These are phyloP conservation scores for Trichoderma sp. DNA, from an alignment of 2,329 filamentous ascomycete species.

Conservation along the genomic window DNA sequence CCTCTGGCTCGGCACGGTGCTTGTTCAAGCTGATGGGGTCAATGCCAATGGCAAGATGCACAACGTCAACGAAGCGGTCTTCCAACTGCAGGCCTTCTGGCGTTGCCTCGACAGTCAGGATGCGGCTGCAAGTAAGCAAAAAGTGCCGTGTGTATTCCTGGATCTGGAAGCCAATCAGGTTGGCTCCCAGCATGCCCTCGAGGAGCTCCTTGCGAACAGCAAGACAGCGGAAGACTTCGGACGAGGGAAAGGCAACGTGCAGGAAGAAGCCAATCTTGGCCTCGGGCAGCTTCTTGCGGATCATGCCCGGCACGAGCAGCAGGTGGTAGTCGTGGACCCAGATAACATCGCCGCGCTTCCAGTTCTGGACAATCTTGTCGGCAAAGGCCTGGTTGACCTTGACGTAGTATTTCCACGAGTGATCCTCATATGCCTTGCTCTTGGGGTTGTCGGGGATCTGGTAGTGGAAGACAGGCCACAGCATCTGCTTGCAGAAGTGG, in stretches of 20 bases:
- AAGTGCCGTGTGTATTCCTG: conserved; percentile 93
- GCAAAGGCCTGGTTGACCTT: conserved; percentile 92
- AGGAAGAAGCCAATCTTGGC: conserved; percentile 96
- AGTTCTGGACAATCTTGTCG: conserved; percentile 84
- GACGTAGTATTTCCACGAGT: conserved; percentile 94
- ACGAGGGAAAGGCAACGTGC: conserved; percentile 93
- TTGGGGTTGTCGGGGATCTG: conserved; percentile 97
- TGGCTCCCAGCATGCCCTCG: conserved; percentile 89
- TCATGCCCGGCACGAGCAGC: conserved; percentile 82
- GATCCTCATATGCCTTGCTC: conserved; percentile 96
- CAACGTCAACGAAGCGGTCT: conserved; percentile 88
- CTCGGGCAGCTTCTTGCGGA: conserved; percentile 86
- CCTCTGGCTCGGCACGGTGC: conserved; percentile 71
- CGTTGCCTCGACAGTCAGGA: conserved; percentile 87
- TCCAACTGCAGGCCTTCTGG: conserved; percentile 87
- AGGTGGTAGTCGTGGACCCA: conserved; percentile 98
- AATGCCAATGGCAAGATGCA: conserved; percentile 84
- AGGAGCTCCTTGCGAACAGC: conserved; percentile 84
- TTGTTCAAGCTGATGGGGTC: conserved; percentile 75
- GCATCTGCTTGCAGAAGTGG: conserved; percentile 95
- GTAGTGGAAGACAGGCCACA: conserved; percentile 98
- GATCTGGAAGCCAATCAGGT: conserved; percentile 91
- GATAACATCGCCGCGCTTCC: conserved; percentile 89
- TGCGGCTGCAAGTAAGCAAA: conserved; percentile 88
- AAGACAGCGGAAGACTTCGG: conserved; percentile 91